phyloP scores from a whole-genome alignment of 2,329 filamentous ascomycete species.

The Stylonectria norvegica region DNA sequence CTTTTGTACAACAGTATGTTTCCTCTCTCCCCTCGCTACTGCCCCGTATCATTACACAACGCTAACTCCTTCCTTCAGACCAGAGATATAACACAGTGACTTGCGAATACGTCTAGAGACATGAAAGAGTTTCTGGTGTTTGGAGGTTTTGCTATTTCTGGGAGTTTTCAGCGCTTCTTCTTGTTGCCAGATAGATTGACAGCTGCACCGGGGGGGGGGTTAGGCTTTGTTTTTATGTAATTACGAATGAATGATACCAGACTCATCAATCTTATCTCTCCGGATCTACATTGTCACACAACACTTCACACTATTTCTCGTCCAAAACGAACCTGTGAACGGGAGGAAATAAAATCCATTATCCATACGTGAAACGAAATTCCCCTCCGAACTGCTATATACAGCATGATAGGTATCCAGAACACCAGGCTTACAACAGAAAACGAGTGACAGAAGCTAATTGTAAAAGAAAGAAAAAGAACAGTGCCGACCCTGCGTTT shows the following conservation, averaged over 20 bases:
- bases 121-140: background rate
- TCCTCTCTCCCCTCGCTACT: too few species aligned
- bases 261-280: background rate
- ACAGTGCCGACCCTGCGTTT: constrained; percentile 8
- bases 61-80: constrained; percentile 28
- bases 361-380: constrained; percentile 1
- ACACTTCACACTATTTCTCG: background rate
- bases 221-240: constrained; percentile 13
- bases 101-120: constrained; percentile 39
- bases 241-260: constrained; percentile 16
- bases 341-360: background rate
- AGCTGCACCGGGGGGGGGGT: constrained; percentile 4
- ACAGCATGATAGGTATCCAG: constrained; percentile 32
- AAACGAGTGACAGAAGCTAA: constrained; percentile 11
- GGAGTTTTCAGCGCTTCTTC: background rate
- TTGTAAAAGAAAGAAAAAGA: constrained; percentile 7
- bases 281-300: background rate
- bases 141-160: background rate
- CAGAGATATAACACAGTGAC: constrained; percentile 40
- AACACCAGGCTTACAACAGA: constrained; percentile 33
- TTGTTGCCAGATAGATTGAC: constrained; percentile 12
- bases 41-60: background rate
- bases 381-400: constrained; percentile 6
- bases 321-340: background rate
- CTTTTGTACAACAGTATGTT: constrained; percentile 40